Evolutionary conservation across 345 rosid species (phyloP), one percentile per base, ranked within the genome.

Genomic region (Lumnitzera racemosa): DNA sequence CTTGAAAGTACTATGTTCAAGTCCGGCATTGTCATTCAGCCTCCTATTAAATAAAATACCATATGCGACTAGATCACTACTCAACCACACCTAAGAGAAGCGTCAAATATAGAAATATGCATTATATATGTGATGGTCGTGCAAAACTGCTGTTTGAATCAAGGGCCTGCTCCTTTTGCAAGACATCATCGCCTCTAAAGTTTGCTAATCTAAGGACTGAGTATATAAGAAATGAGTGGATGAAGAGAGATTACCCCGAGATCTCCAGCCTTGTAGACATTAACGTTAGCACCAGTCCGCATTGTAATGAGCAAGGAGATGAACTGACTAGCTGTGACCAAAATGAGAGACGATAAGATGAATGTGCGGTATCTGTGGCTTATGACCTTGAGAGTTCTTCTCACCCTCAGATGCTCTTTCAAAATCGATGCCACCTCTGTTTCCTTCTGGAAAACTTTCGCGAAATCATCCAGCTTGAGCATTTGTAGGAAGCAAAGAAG

Each of bases 311-410:
- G 77, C 79, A 91, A 65, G 15, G 83, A 82, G 63, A 69, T 65
- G 69, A 88, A 81, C 81, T 86, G 91, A 61, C 90, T 88, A 9
- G 83, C 98, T 29, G 91, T 88, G 61, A 86, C 84, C 55, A 88
- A 65, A 66, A 84, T 10, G 57, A 91, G 72, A 5, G 83, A 80
- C 67, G 66, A 64, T 62, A 91, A 74, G 47, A 88, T 76, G 67
- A 91, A 86, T 67, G 70, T 65, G 24, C 98, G 79, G 69, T 86
- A 91, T 1, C 98, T 72, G 54, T 91, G 98, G 70, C 98, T 91
- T 68, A 91, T 90, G 74, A 88, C 68, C 66, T 88, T 79, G 24
- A 88, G 77, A 59, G 75, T 84, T 64, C 89, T 79, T 71, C 87
- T 80, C 51, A 86, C 79, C 61, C 68, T 75, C 25, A 88, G 84